phyloP scores from a whole-genome alignment of 2,329 filamentous ascomycete genomes.

The Fusarium liriodendri region DNA sequence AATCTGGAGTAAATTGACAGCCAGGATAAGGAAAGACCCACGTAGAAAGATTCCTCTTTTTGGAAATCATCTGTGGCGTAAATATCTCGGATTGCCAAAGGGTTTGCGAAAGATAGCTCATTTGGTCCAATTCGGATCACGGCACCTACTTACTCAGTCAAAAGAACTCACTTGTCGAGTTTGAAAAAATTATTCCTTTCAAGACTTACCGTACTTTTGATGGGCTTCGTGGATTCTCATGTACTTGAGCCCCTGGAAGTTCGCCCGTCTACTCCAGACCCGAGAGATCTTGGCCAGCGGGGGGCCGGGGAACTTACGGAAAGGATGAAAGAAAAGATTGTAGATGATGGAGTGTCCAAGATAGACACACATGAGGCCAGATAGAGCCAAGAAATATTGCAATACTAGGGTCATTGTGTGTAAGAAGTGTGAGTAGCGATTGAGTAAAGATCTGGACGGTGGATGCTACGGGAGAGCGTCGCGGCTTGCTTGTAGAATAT shows the following conservation, averaged over 20 bases:
- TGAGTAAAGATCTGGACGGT: too few species aligned
- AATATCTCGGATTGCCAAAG: background rate
- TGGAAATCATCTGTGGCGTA: background rate
- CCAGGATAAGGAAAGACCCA: background rate
- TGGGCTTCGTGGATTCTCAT: constrained; percentile 4
- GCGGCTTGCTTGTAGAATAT: too few species aligned
- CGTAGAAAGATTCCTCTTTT: constrained; percentile 5
- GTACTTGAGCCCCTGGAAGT: constrained; percentile 1
- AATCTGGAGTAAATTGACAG: too few species aligned
- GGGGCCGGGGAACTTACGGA: background rate
- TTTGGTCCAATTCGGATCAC: constrained; percentile 5
- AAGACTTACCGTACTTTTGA: background rate
- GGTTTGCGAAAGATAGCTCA: constrained; percentile 2
- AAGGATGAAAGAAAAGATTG: background rate
- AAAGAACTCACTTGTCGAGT: too few species aligned
- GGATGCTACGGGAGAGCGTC: too few species aligned
- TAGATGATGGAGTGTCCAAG: background rate
- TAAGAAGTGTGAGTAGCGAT: background rate
- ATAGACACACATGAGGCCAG: background rate
- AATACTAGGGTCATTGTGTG: background rate
- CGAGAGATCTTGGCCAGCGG: background rate
- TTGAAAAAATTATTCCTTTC: too few species aligned
- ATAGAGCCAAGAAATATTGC: background rate
- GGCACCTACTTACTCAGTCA: background rate
- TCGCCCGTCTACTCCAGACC: constrained; percentile 1